Evolutionary conservation across 306 rosid species (phyloP), one percentile per base, ranked within the genome.

Genomic region (Dalbergia cultrata): DNA sequence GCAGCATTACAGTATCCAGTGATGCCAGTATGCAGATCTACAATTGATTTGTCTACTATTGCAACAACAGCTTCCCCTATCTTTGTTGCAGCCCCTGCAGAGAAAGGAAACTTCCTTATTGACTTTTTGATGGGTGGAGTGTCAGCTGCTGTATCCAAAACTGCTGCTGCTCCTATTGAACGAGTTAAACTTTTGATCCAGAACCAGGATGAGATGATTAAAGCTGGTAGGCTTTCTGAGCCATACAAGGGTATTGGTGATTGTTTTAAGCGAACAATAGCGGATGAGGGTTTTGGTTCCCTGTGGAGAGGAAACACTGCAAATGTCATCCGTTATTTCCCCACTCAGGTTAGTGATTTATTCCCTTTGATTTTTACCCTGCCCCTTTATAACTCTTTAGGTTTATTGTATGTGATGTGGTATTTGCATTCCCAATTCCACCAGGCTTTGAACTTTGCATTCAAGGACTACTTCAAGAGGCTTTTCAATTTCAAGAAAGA

Each of bases 191-290:
- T 94, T 44, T 75, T 94, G 88, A 94, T 92, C 52, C 98, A 94
- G 64, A 94, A 94, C 75, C 97, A 94, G 84, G 95, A 94, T 78
- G 97, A 90, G 87, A 92, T 94, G 97, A 81, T 94, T 53, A 94
- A 94, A 76, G 31, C 89, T 3, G 98, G 97, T 37, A 83, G 98
- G 68, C 87, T 94, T 16, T 88, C 97, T 75, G 82, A 92, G 76
- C 98, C 98, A 26, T 94, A 92, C 43, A 92, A 89, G 92, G 98
- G 98, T 58, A 94, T 94, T 76, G 92, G 98, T 66, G 98, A 94
- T 13, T 94, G 97, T 76, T 94, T 94, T 26, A 59, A 35, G 60
- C 74, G 95, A 66, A 94, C 98, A 59, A 75, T 86, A 4, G 60
- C 84, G 50, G 94, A 90, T 0, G 98, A 94, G 78, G 98, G 98